Base-by-base conservation (phyloP, 106 monocot genomes). In the Dendrobium catenatum region DNA sequence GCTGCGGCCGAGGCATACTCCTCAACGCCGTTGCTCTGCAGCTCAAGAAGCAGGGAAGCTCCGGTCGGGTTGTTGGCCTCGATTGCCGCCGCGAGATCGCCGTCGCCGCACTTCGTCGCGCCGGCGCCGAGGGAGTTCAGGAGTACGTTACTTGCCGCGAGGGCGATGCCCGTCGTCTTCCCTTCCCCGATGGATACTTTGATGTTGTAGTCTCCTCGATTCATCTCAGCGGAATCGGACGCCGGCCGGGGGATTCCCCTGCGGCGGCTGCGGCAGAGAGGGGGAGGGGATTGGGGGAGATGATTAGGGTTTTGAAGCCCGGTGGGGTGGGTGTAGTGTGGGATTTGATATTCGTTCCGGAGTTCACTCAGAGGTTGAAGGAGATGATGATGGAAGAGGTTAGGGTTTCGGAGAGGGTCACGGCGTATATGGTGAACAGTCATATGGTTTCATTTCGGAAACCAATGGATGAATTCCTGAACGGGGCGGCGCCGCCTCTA, bases 131-230 rank as follows among this genome's bases (percentile, higher is more conserved):
- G 83, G 93, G 93, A 4, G 93, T 93, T 41, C 81, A 88, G 86
- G 85, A 91, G 79, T 89, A 89, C 75, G 93, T 93, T 51, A 93
- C 93, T 8, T 89, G 93, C 84, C 81, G 93, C 2, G 93, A 93
- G 72, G 92, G 89, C 20, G 92, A 92, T 59, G 82, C 86, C 9
- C 46, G 88, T 46, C 42, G 67, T 42, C 78, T 92, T 15, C 92
- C 92, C 18, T 92, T 92, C 77, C 43, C 87, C 0, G 92, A 89
- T 79, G 83, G 77, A 4, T 83, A 75, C 76, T 89, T 89, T 84
- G 89, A 88, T 66, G 92, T 89, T 41, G 89, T 89, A 49, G 87
- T 92, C 73, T 87, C 88, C 47, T 86, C 89, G 26, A 76, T 83
- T 78, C 83, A 87, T 58, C 79, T 89, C 41, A 87, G 81, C 79